These are phyloP conservation scores for Pinus tabuliformis DNA, from an alignment of 75 land plant species.

Conservation along the genomic window DNA sequence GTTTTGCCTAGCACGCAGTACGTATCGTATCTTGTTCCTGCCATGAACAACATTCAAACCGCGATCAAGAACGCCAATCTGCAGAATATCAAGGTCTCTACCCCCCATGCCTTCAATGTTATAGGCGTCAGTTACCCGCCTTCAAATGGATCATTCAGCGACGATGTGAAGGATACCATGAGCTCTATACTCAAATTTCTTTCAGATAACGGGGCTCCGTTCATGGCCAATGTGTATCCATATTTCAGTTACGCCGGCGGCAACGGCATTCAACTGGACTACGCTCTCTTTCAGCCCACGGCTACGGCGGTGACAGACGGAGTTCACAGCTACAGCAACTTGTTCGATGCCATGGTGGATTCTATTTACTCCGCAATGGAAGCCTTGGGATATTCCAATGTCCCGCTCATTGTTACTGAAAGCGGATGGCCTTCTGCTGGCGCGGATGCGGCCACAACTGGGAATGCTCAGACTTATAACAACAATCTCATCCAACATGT, in stretches of 20 bases:
- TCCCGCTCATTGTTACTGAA: conserved; percentile 48
- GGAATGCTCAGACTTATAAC: conserved; percentile 42
- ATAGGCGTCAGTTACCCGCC: conserved; percentile 40
- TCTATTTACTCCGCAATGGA: conserved; percentile 43
- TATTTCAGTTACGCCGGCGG: conserved; percentile 28
- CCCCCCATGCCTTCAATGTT: conserved; percentile 32
- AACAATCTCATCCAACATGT: conserved; percentile 41
- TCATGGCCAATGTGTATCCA: conserved; percentile 55
- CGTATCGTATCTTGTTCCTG: not conserved
- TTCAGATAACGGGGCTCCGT: conserved; percentile 20
- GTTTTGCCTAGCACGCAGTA: conserved; percentile 1
- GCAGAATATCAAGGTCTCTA: conserved; percentile 49
- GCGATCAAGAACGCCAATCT: conserved; percentile 36
- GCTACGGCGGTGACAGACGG: too few species aligned
- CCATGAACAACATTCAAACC: conserved; percentile 34
- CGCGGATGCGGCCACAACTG: conserved; percentile 18
- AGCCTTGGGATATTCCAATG: not conserved
- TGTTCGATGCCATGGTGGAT: conserved; percentile 52
- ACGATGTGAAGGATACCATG: conserved; percentile 5
- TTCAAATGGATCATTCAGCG: conserved; percentile 29
- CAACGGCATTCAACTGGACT: conserved; percentile 18
- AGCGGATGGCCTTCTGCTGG: conserved; percentile 66
- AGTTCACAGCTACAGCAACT: too few species aligned
- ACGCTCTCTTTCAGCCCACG: conserved; percentile 25
- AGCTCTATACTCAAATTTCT: conserved; percentile 41